Evolutionary conservation across 2,329 filamentous ascomycete species (phyloP).

Genomic region (Setomelanomma holmii): DNA sequence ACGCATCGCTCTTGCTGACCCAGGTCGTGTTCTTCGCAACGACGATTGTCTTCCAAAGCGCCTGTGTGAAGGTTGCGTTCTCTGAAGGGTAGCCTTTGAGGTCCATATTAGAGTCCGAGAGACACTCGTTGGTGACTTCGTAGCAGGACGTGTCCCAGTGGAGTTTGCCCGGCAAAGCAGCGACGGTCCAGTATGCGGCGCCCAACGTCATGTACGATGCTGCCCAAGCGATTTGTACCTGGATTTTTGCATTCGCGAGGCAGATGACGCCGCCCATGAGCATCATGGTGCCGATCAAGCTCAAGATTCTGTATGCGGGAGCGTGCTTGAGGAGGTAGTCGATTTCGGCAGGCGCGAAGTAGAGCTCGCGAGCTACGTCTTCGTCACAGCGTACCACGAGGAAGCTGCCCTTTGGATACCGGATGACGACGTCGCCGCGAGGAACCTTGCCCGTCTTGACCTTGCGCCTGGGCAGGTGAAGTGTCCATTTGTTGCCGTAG

Average conservation of each 20-base stretch:
- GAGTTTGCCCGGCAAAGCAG: constrained; percentile 54
- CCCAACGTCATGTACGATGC: constrained; percentile 59
- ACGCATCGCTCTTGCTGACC: constrained; percentile 51
- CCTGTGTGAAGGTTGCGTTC: constrained; percentile 54
- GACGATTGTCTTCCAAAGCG: constrained; percentile 58
- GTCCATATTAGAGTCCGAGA: constrained; percentile 43
- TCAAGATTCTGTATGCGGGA: constrained; percentile 54
- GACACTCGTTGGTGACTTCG: constrained; percentile 46
- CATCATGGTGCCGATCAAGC: constrained; percentile 58
- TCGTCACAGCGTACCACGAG: constrained; percentile 59
- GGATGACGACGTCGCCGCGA: constrained; percentile 56
- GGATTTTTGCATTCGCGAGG: constrained; percentile 57
- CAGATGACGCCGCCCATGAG: constrained; percentile 62
- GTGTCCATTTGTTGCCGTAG: constrained; percentile 58
- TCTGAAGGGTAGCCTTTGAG: constrained; percentile 41
- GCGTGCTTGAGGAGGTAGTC: constrained; percentile 53
- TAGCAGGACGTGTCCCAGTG: constrained; percentile 60
- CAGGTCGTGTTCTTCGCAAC: constrained; percentile 54
- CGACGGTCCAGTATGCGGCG: constrained; percentile 59
- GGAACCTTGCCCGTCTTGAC: constrained; percentile 39
- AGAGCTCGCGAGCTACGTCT: constrained; percentile 58
- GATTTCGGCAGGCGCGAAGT: constrained; percentile 60
- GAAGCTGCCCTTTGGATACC: constrained; percentile 60
- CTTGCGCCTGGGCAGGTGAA: constrained; percentile 51
- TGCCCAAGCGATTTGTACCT: constrained; percentile 58